Evolutionary conservation across 2,329 filamentous ascomycete species (phyloP).

Genomic region (Thermoascus crustaceus): DNA sequence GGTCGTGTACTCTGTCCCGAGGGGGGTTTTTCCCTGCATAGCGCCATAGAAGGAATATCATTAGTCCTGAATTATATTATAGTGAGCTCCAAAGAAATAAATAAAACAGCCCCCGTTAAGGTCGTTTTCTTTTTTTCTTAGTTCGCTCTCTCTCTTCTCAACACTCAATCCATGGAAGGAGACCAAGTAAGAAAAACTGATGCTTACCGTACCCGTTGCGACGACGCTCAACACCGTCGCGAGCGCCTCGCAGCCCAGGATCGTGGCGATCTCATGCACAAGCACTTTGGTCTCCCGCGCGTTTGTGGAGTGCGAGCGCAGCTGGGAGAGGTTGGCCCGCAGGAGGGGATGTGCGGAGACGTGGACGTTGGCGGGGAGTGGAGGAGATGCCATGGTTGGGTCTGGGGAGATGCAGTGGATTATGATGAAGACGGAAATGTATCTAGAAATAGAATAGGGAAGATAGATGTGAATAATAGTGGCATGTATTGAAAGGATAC

Average conservation of each 20-base stretch:
- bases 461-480: too few species aligned
- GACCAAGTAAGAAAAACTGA: neutral
- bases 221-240: slow-evolving; percentile 51
- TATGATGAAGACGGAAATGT: slow-evolving; percentile 4
- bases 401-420: neutral
- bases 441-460: too few species aligned
- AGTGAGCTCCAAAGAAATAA: too few species aligned
- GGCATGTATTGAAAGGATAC: too few species aligned
- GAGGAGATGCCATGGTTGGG: slow-evolving; percentile 3
- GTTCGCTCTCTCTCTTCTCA: too few species aligned
- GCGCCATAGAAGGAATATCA: too few species aligned
- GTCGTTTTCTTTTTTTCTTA: too few species aligned
- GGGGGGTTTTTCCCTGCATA: slow-evolving; percentile 62
- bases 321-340: slow-evolving; percentile 77
- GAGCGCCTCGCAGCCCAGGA: slow-evolving; percentile 76
- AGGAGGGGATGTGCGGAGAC: slow-evolving; percentile 81
- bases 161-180: too few species aligned
- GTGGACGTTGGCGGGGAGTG: slow-evolving; percentile 53
- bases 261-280: slow-evolving; percentile 76
- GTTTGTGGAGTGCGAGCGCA: slow-evolving; percentile 63
- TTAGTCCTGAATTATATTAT: too few species aligned
- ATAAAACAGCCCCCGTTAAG: too few species aligned
- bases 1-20: slow-evolving; percentile 67
- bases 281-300: slow-evolving; percentile 71
- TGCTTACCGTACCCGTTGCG: slow-evolving; percentile 56